Base-by-base conservation (phyloP, 1,284 basidiomycete species). In the Boletus mariae region DNA sequence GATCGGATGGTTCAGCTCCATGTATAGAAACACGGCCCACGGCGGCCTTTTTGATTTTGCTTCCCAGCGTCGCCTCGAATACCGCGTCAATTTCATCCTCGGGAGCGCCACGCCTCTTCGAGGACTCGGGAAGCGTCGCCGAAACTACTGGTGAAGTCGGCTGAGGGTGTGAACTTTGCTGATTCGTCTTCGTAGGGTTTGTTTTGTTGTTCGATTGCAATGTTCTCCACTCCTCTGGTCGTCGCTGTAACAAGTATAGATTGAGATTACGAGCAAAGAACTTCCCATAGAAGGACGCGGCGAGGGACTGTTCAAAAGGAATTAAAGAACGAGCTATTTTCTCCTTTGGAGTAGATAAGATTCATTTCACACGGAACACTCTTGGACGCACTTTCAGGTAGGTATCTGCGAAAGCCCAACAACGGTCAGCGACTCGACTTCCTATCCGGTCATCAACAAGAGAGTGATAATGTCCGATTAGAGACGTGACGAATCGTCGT, bases 361-460 rank as follows among this genome's bases (percentile, higher is more conserved):
- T 46, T 37, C 32, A 37, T 28, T 51, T 51, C 51, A 10, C 26
- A 43, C 20, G 28, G 45, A 26, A 47, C 42, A 58, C 34, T 34
- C 35, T n/a, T 12, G 13, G 42, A 67, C 78, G 25, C 57, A 92
- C 92, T 76, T 90, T 94, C 60, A 96, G 79, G 72, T 89, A 97
- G 1, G 92, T 88, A 72, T 98, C 95, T 13, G 91, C 87, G 54
- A 82, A 83, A 1, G 79, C 82, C 91, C 92, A 98, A 60, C 88
- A 89, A 25, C 87, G 83, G 63, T 95, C 94, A 3, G 84, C 91
- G 1, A 98, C 85, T 48, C 92, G 80, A 61, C 90, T 92, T 45
- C 95, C 94, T 59, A 96, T 84, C 25, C 89, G 83, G 67, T 96
- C 91, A 65, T 94, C 85, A 2, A 90, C 89, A 23, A 98, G 81